phyloP scores from a whole-genome alignment of 2,329 filamentous ascomycete species.

The Diaporthe velutina region DNA sequence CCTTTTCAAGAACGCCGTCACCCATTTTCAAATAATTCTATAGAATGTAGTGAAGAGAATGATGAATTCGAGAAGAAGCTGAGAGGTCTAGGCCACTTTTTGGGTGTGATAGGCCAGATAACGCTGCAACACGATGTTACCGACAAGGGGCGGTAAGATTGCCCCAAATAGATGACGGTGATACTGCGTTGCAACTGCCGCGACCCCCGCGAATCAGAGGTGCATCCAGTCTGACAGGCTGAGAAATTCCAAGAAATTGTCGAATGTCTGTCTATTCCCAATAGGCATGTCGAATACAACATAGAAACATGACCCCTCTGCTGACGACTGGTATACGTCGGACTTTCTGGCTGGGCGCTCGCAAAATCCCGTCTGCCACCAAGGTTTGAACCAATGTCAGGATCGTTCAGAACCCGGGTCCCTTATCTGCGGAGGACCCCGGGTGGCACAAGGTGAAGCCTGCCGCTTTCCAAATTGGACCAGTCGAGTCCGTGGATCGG shows the following conservation, averaged over 20 bases:
- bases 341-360: neutral
- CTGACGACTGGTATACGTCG: neutral
- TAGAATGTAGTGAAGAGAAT: neutral
- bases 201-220: neutral
- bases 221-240: neutral
- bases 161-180: conserved; percentile 17
- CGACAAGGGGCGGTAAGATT: neutral
- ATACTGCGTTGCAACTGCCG: conserved; percentile 4
- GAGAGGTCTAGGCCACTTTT: neutral
- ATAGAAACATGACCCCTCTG: neutral
- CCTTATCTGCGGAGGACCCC: conserved; percentile 20
- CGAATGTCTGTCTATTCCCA: neutral
- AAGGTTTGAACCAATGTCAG: neutral
- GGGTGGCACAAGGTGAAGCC: neutral
- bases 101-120: neutral
- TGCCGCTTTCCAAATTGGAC: neutral
- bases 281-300: neutral
- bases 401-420: neutral
- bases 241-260: neutral
- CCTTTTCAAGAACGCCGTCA: neutral
- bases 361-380: neutral
- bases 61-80: no score
- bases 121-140: neutral
- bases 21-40: neutral
- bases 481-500: neutral